Percentiles rank a stretch among this genome's conserved stretches.
These are phyloP conservation scores for Hygrophorus russula DNA, from an alignment of 768 basidiomycete genomes.

Conservation along the genomic window DNA sequence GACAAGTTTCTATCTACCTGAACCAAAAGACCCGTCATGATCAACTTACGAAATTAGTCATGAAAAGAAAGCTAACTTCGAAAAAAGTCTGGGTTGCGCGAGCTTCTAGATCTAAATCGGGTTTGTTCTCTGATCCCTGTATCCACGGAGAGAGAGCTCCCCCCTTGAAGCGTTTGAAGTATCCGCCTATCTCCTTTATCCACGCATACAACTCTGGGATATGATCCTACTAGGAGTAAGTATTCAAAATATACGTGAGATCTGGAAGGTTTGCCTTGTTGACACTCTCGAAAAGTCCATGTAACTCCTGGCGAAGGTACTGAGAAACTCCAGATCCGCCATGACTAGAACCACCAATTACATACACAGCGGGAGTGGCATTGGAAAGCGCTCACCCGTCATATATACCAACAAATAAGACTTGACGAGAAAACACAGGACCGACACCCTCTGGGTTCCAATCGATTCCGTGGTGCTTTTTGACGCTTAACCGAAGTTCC, in stretches of 20 bases:
- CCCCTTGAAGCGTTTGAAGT: conserved; percentile 82
- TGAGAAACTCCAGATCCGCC: conserved; percentile 87
- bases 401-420: conserved; percentile 81
- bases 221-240: conserved; percentile 12
- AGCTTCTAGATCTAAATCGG: conserved; percentile 65
- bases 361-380: neutral
- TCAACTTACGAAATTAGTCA: neutral
- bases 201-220: conserved; percentile 70
- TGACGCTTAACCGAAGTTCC: conserved; percentile 57
- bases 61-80: conserved; percentile 39
- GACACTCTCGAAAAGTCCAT: conserved; percentile 74
- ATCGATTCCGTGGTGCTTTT: conserved; percentile 47
- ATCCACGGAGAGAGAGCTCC: conserved; percentile 70
- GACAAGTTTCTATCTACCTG: conserved; percentile 73
- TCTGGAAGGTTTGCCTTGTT: conserved; percentile 29
- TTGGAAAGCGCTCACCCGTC: conserved; percentile 53
- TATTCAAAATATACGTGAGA: too few species aligned
- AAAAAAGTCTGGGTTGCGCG: conserved; percentile 83
- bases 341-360: conserved; percentile 44
- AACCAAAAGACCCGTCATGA: conserved; percentile 2
- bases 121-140: conserved; percentile 18
- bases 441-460: conserved; percentile 59
- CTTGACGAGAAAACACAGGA: conserved; percentile 57
- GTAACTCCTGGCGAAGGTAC: conserved; percentile 76
- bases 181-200: conserved; percentile 76